Evolutionary conservation across 2,329 filamentous ascomycete species (phyloP).

Genomic region (Pyrenochaeta sp.): DNA sequence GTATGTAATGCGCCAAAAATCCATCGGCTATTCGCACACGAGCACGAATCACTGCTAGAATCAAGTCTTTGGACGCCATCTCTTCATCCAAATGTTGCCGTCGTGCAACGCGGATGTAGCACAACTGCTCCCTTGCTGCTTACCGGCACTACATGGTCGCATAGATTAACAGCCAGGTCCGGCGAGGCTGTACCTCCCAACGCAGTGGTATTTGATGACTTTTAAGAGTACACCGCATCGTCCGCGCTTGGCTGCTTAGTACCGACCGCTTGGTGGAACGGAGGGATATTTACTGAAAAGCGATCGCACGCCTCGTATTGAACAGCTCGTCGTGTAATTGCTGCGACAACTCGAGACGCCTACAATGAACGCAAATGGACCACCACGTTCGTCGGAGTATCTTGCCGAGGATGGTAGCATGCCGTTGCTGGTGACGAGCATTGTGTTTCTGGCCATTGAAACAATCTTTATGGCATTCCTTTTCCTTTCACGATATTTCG

Average conservation of each 20-base stretch:
- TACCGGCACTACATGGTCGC: neutral
- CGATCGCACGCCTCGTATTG: neutral
- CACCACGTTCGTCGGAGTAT: slow-evolving; percentile 13
- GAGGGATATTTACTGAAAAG: neutral
- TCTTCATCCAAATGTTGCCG: neutral
- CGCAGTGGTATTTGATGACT: neutral
- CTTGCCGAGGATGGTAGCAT: slow-evolving; percentile 18
- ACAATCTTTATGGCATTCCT: slow-evolving; percentile 23
- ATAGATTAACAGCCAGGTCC: neutral
- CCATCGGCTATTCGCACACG: neutral
- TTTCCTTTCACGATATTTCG: slow-evolving; percentile 20
- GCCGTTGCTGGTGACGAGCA: slow-evolving; percentile 17
- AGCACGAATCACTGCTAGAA: neutral
- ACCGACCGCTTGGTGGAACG: neutral
- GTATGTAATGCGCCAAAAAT: too few relatives aligned
- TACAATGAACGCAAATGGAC: neutral
- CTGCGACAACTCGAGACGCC: neutral
- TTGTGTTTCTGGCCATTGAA: slow-evolving; percentile 26
- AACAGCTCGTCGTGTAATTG: neutral
- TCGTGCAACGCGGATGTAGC: neutral
- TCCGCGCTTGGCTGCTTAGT: neutral
- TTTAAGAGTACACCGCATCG: neutral
- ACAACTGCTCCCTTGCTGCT: neutral
- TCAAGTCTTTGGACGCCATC: neutral
- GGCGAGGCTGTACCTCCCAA: slow-evolving; percentile 1